These are phyloP conservation scores for Beauveria pseudobassiana DNA, from an alignment of 2,329 filamentous ascomycete species.

Conservation along the genomic window DNA sequence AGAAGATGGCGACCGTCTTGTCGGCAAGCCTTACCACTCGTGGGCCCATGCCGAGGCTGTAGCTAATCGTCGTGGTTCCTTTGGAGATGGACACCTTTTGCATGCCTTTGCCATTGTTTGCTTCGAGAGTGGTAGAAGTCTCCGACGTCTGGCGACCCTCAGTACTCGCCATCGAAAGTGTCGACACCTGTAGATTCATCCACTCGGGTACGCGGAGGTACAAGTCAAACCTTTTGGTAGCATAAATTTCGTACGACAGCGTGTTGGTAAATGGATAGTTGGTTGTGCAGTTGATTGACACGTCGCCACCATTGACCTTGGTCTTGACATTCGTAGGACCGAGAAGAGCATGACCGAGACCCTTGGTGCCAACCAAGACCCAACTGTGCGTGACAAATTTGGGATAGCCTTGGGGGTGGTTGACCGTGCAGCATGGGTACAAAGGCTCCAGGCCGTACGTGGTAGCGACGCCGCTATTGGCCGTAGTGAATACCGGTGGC, in stretches of 20 bases:
- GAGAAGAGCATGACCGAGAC: slow-evolving; percentile 43
- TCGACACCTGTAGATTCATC: slow-evolving; percentile 10
- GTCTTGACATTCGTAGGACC: slow-evolving; percentile 35
- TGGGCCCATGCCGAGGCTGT: slow-evolving; percentile 15
- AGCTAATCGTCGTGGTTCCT: slow-evolving; percentile 16
- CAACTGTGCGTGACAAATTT: slow-evolving; percentile 45
- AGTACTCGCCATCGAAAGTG: slow-evolving; percentile 14
- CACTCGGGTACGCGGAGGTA: slow-evolving; percentile 24
- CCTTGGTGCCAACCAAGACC: slow-evolving; percentile 32
- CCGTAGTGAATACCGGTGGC: slow-evolving; percentile 37
- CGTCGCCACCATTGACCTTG: slow-evolving; percentile 22
- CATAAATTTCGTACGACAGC: slow-evolving; percentile 21
- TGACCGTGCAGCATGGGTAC: slow-evolving; percentile 51
- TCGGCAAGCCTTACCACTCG: slow-evolving; percentile 19
- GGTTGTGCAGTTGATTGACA: slow-evolving; percentile 38
- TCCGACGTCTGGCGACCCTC: neutral
- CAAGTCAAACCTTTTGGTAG: slow-evolving; percentile 20
- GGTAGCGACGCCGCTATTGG: slow-evolving; percentile 30
- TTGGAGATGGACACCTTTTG: slow-evolving; percentile 15
- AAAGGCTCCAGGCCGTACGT: slow-evolving; percentile 43
- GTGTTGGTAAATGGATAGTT: slow-evolving; percentile 34
- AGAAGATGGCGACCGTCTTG: slow-evolving; percentile 34
- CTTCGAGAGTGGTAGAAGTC: neutral
- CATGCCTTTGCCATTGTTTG: slow-evolving; percentile 16
- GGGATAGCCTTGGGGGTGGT: slow-evolving; percentile 49